phyloP scores from a whole-genome alignment of 257 asterid species.

The Solanum medicagineum region DNA sequence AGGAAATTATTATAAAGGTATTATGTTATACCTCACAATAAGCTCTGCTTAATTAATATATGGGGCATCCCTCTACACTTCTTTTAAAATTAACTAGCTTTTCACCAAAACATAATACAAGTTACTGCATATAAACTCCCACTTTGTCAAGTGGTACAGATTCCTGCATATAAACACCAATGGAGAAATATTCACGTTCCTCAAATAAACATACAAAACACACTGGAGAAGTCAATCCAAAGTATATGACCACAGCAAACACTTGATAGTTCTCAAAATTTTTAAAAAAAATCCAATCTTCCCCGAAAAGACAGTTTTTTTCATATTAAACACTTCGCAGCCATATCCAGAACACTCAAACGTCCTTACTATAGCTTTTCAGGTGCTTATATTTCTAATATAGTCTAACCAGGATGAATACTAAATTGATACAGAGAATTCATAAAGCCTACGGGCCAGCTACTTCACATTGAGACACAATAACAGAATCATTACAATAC shows the following conservation, averaged over 20 bases:
- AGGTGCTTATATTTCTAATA: neutral
- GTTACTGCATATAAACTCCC: neutral
- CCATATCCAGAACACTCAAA: neutral
- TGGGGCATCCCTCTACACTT: neutral
- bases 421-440: neutral
- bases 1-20: neutral
- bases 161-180: neutral
- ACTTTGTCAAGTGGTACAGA: neutral
- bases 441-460: neutral
- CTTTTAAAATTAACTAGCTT: neutral
- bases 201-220: neutral
- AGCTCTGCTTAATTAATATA: neutral
- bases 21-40: neutral
- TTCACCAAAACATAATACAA: neutral
- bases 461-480: neutral
- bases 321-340: neutral
- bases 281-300: neutral
- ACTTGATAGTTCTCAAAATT: neutral
- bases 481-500: neutral
- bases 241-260: neutral
- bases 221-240: neutral
- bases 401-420: neutral
- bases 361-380: neutral
- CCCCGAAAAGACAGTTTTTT: neutral
- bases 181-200: neutral